A percentile compares a stretch with the other conserved stretches of the same genome.
These are phyloP conservation scores for Eimeria falciformis DNA, from an alignment of 169 alveolate genomes.

Conservation along the genomic window DNA sequence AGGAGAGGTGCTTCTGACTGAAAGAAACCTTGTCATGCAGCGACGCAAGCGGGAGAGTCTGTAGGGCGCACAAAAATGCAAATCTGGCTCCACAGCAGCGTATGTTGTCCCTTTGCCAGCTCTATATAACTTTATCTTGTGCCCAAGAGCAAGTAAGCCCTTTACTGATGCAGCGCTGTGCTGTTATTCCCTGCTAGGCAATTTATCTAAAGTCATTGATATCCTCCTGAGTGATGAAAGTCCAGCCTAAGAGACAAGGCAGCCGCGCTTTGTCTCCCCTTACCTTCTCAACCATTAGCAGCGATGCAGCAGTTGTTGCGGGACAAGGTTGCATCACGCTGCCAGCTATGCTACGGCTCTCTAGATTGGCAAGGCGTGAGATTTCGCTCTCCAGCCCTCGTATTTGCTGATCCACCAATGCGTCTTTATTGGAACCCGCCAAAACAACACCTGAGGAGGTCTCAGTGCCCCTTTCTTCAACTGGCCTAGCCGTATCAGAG, in stretches of 20 bases:
- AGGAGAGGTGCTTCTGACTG: slow-evolving; percentile 67
- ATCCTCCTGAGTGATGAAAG: no score
- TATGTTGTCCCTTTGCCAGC: no score
- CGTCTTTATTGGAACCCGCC: not conserved
- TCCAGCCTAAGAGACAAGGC: no score
- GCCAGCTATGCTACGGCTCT: slow-evolving; percentile 8
- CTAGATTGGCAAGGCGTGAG: slow-evolving; percentile 23
- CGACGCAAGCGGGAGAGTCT: slow-evolving; percentile 21
- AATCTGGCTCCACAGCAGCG: no score
- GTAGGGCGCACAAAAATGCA: not conserved
- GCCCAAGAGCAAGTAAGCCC: no score
- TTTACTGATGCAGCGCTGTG: no score
- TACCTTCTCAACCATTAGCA: slow-evolving; percentile 54
- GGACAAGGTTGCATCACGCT: slow-evolving; percentile 48
- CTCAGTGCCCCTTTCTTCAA: no score
- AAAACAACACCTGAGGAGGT: no score
- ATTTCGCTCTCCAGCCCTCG: slow-evolving; percentile 21
- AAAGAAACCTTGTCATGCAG: slow-evolving; percentile 40
- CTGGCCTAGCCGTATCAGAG: no score
- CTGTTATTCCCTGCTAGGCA: no score
- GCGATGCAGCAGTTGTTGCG: slow-evolving; percentile 33
- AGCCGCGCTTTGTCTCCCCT: not conserved
- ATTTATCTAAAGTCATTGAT: no score
- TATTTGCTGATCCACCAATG: slow-evolving; percentile 28
- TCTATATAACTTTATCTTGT: no score